A percentile compares a stretch with the other conserved stretches of the same genome.
phyloP scores from a whole-genome alignment of 2,329 filamentous ascomycete species.

The Fusarium torreyae region DNA sequence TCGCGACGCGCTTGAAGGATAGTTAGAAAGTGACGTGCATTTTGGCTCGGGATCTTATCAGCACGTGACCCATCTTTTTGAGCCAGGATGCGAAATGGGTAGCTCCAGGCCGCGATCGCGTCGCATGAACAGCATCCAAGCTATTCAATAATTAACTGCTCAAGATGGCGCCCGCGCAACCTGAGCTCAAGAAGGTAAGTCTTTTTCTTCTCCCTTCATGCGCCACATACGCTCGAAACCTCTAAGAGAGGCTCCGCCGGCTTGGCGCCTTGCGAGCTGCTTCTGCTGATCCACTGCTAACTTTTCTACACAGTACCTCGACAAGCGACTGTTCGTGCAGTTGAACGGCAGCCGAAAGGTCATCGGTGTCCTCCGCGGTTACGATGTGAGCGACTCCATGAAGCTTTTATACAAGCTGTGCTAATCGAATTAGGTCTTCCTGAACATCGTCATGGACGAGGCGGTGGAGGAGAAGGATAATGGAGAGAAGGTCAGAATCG shows the following conservation, averaged over 20 bases:
- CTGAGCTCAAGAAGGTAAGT: constrained; percentile 95
- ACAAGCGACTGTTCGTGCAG: constrained; percentile 98
- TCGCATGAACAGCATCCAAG: constrained; percentile 49
- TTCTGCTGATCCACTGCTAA: constrained; percentile 42
- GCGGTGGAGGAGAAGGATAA: constrained; percentile 94
- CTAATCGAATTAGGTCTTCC: constrained; percentile 79
- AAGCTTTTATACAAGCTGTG: neutral
- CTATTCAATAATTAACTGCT: constrained; percentile 50
- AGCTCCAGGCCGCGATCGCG: constrained; percentile 50
- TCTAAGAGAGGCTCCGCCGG: too few species aligned
- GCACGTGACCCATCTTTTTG: constrained; percentile 61
- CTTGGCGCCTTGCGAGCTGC: constrained; percentile 9
- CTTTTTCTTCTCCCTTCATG: too few species aligned
- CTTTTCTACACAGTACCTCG: constrained; percentile 82
- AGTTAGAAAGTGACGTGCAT: constrained; percentile 43
- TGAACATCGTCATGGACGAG: constrained; percentile 98
- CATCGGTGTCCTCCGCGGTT: constrained; percentile 92
- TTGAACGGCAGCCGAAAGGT: constrained; percentile 98
- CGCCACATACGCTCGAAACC: neutral
- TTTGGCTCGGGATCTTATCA: constrained; percentile 60
- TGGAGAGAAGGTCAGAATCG: constrained; percentile 89
- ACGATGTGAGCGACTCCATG: constrained; percentile 79
- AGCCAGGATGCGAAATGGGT: constrained; percentile 40
- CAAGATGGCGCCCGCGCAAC: constrained; percentile 98
- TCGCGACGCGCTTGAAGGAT: constrained; percentile 28